A percentile compares a stretch with the other conserved stretches of the same genome.
Conservation (phyloP, 2,329 filamentous ascomycete species). For the Orbilia javanica region DNA sequence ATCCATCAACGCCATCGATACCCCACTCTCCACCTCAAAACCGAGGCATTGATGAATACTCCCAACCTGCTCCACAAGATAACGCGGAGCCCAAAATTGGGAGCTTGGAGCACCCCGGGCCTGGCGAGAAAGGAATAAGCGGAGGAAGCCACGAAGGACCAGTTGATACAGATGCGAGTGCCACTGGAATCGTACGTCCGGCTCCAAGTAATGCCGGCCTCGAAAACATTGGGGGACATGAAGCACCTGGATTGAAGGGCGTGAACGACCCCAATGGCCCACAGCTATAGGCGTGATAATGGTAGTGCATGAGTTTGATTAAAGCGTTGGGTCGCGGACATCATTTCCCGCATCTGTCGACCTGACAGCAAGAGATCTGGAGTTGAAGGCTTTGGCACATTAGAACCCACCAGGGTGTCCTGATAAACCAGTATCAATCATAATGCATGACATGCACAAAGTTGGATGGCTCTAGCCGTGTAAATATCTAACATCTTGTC, state of each 20-base stretch:
- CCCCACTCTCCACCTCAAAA: slow-evolving; percentile 43
- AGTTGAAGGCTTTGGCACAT: background rate
- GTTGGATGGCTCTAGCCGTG: background rate
- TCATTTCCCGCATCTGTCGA: background rate
- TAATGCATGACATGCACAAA: background rate
- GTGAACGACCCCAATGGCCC: slow-evolving; percentile 46
- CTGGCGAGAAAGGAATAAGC: slow-evolving; percentile 48
- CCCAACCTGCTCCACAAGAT: slow-evolving; percentile 45
- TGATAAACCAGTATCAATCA: slow-evolving; percentile 1
- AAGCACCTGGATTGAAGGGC: slow-evolving; percentile 44
- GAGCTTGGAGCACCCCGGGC: slow-evolving; percentile 34
- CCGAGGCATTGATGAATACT: slow-evolving; percentile 42
- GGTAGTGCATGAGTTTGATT: background rate
- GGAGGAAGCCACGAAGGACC: slow-evolving; percentile 54
- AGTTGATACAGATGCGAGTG: slow-evolving; percentile 44
- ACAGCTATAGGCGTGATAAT: slow-evolving; percentile 1
- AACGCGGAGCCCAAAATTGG: slow-evolving; percentile 41
- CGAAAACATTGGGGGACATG: slow-evolving; percentile 44
- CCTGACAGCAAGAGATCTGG: background rate
- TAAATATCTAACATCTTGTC: background rate
- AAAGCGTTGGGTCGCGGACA: background rate
- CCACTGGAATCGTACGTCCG: slow-evolving; percentile 32
- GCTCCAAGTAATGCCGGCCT: slow-evolving; percentile 39
- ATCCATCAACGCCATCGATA: slow-evolving; percentile 35
- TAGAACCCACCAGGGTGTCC: background rate